These are phyloP conservation scores for Chrysosphaeria jannelii DNA, from an alignment of 2,329 filamentous ascomycete genomes.

Conservation along the genomic window DNA sequence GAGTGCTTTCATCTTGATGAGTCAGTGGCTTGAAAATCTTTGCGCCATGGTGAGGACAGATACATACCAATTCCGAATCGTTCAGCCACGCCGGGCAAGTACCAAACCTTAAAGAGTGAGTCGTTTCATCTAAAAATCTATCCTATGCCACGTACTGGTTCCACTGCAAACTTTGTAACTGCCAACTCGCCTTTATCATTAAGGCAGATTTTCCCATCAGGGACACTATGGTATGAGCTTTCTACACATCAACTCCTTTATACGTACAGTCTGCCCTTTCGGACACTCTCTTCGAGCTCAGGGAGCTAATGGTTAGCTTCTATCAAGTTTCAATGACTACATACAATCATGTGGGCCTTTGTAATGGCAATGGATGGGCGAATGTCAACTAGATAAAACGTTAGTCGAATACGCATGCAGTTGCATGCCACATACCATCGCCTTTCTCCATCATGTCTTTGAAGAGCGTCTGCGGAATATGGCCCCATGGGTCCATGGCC, in stretches of 20 bases:
- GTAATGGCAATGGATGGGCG: slow-evolving; percentile 79
- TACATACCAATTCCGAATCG: slow-evolving; percentile 55
- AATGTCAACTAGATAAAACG: slow-evolving; percentile 32
- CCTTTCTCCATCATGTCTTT: slow-evolving; percentile 51
- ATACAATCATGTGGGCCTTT: slow-evolving; percentile 52
- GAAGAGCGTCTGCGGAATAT: slow-evolving; percentile 60
- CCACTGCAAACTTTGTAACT: slow-evolving; percentile 89
- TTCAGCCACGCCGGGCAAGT: slow-evolving; percentile 63
- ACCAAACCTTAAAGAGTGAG: slow-evolving; percentile 26
- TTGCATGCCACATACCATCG: slow-evolving; percentile 16
- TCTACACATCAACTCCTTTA: background rate
- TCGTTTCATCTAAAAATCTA: background rate
- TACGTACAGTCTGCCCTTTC: slow-evolving; percentile 34
- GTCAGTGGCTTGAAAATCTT: slow-evolving; percentile 10
- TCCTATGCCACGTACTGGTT: slow-evolving; percentile 32
- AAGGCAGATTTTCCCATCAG: slow-evolving; percentile 71
- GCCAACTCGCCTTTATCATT: slow-evolving; percentile 66
- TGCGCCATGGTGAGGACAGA: too few species aligned
- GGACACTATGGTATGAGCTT: slow-evolving; percentile 12
- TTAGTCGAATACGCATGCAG: too few species aligned
- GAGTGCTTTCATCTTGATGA: slow-evolving; percentile 67
- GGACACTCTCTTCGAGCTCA: slow-evolving; percentile 72
- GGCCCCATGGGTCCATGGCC: slow-evolving; percentile 85
- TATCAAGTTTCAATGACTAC: background rate
- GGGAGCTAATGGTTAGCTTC: slow-evolving; percentile 24